These are phyloP conservation scores for Phylloporus sp. DNA, from an alignment of 768 basidiomycete genomes.

Conservation along the genomic window DNA sequence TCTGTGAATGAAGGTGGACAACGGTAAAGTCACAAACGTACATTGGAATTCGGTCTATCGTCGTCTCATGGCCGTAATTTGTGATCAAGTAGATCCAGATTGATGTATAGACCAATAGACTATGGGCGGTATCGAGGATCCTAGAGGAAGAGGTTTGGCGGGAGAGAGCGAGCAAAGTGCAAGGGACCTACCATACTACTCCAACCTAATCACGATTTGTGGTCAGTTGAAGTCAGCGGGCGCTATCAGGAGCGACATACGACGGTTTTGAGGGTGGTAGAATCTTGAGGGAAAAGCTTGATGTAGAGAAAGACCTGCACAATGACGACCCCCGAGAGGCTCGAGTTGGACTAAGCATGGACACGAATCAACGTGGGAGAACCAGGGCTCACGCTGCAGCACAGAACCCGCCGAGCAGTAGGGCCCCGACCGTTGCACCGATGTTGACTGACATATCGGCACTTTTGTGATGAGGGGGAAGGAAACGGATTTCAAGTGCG, in stretches of 20 bases:
- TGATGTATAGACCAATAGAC: conserved; percentile 35
- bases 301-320: conserved; percentile 28
- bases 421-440: conserved; percentile 24
- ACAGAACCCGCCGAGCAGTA: conserved; percentile 28
- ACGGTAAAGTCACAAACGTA: conserved; percentile 13
- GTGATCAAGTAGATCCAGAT: conserved; percentile 43
- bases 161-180: neutral
- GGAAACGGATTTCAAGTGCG: neutral
- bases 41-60: conserved; percentile 44
- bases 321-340: conserved; percentile 26
- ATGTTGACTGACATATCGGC: conserved; percentile 11
- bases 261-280: conserved; percentile 15
- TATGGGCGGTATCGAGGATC: conserved; percentile 38
- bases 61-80: conserved; percentile 36
- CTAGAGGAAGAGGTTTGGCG: conserved; percentile 2
- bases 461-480: neutral
- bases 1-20: neutral
- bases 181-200: conserved; percentile 21
- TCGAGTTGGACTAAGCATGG: conserved; percentile 1
- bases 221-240: neutral
- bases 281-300: conserved; percentile 27
- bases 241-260: conserved; percentile 12
- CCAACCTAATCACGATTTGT: conserved; percentile 17
- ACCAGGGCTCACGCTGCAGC: conserved; percentile 23
- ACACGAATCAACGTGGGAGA: neutral